A percentile compares a stretch with the other conserved stretches of the same genome.
Evolutionary conservation across 805 yeast species (phyloP).

Genomic region (Candida gorgasii): DNA sequence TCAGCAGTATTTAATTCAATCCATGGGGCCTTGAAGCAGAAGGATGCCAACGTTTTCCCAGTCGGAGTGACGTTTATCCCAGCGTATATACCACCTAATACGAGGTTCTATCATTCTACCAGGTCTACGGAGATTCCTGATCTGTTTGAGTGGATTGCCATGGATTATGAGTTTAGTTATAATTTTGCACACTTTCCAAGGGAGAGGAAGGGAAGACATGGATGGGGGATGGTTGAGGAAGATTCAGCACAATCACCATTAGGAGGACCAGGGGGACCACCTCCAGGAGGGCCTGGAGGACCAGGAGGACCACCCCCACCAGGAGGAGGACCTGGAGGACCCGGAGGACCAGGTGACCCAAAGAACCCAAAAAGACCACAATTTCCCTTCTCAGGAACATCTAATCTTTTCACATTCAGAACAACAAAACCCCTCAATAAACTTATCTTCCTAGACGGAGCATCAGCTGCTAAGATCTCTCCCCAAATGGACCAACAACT

Average conservation of each 20-base stretch:
- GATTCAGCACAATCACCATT: not conserved
- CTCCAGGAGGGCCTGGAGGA: too few relatives aligned
- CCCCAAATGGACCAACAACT: conserved; percentile 61
- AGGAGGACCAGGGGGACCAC: not conserved
- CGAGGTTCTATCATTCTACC: conserved; percentile 57
- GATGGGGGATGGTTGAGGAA: not conserved
- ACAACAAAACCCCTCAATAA: conserved; percentile 49
- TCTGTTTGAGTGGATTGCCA: conserved; percentile 61
- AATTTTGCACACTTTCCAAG: conserved; percentile 35
- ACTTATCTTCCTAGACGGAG: conserved; percentile 61
- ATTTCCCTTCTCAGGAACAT: conserved; percentile 8
- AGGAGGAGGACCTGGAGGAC: not conserved
- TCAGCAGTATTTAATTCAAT: conserved; percentile 57
- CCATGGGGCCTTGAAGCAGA: conserved; percentile 52
- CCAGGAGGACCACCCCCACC: not conserved
- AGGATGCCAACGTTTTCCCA: conserved; percentile 53
- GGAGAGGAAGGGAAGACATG: not conserved
- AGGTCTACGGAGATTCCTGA: conserved; percentile 41
- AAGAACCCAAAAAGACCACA: not conserved
- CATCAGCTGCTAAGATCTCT: conserved; percentile 63
- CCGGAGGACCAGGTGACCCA: not conserved
- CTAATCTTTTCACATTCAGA: conserved; percentile 46
- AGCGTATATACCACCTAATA: conserved; percentile 60
- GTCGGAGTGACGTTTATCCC: conserved; percentile 60
- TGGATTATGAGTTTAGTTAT: conserved; percentile 63